phyloP scores from a whole-genome alignment of 2,329 filamentous ascomycete genomes.

The Apiospora saccharicola region DNA sequence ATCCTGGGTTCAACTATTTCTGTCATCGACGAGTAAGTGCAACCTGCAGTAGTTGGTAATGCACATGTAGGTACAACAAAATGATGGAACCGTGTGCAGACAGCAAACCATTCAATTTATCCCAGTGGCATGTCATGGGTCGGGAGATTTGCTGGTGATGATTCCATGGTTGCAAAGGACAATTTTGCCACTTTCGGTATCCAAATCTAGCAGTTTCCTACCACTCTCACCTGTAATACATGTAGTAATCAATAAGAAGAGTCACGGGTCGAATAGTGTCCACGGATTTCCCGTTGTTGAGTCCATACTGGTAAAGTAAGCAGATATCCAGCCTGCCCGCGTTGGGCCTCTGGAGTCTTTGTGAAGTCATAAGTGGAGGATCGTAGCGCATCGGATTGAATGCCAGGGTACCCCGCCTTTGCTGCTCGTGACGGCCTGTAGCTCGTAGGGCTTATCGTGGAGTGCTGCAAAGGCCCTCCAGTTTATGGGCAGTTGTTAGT shows the following conservation, averaged over 20 bases:
- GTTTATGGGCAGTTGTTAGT: not conserved
- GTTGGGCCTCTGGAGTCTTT: not conserved
- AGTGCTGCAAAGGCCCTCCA: not conserved
- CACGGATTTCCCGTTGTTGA: too few relatives aligned
- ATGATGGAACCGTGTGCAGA: constrained; percentile 9
- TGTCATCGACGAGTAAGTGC: not conserved
- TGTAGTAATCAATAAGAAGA: not conserved
- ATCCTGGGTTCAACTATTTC: not conserved
- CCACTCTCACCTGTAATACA: not conserved
- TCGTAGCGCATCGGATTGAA: not conserved
- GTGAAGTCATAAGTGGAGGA: not conserved
- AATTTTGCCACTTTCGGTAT: not conserved
- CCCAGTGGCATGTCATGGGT: not conserved
- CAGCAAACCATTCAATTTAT: not conserved
- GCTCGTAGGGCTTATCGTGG: constrained; percentile 18
- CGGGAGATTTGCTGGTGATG: not conserved
- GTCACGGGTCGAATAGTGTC: too few relatives aligned
- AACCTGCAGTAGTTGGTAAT: not conserved
- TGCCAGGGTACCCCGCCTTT: constrained; percentile 11
- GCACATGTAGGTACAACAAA: not conserved
- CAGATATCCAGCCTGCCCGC: not conserved
- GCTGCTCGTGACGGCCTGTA: constrained; percentile 14
- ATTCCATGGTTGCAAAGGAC: not conserved
- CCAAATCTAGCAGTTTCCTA: not conserved
- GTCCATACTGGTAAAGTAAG: not conserved